Conservation (phyloP, 2,329 filamentous ascomycete genomes). For the Nectriaceae sp. region DNA sequence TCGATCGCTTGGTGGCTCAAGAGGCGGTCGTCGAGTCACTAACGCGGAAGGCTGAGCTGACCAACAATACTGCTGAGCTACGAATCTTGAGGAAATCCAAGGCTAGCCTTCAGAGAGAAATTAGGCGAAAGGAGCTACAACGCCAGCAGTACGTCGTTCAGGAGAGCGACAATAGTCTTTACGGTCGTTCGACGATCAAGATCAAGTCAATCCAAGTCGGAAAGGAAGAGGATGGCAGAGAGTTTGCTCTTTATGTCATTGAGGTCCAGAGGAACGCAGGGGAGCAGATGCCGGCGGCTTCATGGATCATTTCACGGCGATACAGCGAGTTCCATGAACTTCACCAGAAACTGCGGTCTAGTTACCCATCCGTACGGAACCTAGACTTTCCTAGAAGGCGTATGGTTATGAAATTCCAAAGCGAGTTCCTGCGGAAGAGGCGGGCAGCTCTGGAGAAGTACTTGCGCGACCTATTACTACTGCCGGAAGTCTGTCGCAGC, state of each 20-base stretch:
- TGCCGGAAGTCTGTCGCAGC: constrained; percentile 93
- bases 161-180: constrained; percentile 96
- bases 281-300: constrained; percentile 94
- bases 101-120: constrained; percentile 87
- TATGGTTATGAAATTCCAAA: constrained; percentile 95
- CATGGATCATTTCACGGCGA: constrained; percentile 87
- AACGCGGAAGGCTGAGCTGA: constrained; percentile 91
- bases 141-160: constrained; percentile 96
- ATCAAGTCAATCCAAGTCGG: constrained; percentile 95
- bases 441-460: constrained; percentile 84
- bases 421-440: constrained; percentile 91
- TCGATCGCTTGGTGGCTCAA: constrained; percentile 84
- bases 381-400: constrained; percentile 91
- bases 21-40: constrained; percentile 90
- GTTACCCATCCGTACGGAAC: constrained; percentile 84
- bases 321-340: constrained; percentile 98
- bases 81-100: constrained; percentile 93
- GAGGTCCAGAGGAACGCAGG: constrained; percentile 89
- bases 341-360: constrained; percentile 81
- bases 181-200: constrained; percentile 83
- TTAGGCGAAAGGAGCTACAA: constrained; percentile 91
- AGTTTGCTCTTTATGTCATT: constrained; percentile 90
- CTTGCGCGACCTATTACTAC: constrained; percentile 74
- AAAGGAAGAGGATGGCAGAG: constrained; percentile 86
- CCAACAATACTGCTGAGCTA: constrained; percentile 92